Evolutionary conservation across 1,139 yeast genomes (phyloP).

Genomic region (Yamadazyma pseudoaaseri): DNA sequence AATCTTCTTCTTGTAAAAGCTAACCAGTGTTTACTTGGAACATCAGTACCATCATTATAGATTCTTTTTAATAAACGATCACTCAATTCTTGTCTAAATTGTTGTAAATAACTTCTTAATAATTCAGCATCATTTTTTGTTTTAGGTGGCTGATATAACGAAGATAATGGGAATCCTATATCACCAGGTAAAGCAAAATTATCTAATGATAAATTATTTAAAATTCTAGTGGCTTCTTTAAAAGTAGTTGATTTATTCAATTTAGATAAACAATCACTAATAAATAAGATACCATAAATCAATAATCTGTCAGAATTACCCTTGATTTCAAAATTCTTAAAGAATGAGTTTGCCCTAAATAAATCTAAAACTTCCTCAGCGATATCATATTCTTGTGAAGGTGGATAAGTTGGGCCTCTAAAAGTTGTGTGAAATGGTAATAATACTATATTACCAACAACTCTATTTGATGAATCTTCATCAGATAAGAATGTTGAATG

Average conservation of each 20-base stretch:
- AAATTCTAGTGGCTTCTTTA: constrained; percentile 68
- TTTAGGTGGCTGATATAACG: constrained; percentile 74
- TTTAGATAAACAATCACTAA: constrained; percentile 78
- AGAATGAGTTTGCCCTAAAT: constrained; percentile 93
- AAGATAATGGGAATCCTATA: constrained; percentile 86
- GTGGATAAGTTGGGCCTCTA: constrained; percentile 91
- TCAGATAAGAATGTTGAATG: constrained; percentile 88
- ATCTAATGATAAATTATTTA: constrained; percentile 85
- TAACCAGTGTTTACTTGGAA: constrained; percentile 85
- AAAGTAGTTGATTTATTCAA: constrained; percentile 45
- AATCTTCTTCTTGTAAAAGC: constrained; percentile 93
- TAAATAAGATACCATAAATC: constrained; percentile 90
- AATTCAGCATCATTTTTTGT: constrained; percentile 76
- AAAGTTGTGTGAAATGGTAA: constrained; percentile 80
- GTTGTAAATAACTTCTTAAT: constrained; percentile 77
- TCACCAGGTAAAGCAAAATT: constrained; percentile 94
- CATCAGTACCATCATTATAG: constrained; percentile 52
- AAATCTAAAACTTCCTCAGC: constrained; percentile 88
- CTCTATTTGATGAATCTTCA: constrained; percentile 47
- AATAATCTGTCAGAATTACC: constrained; percentile 94
- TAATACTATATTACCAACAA: constrained; percentile 69
- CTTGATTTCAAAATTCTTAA: constrained; percentile 94
- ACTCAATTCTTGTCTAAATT: constrained; percentile 93
- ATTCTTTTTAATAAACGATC: constrained; percentile 73
- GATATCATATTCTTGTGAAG: constrained; percentile 81